Conservation (phyloP, 352 stramenopile genomes). For the Phytophthora constricta region DNA sequence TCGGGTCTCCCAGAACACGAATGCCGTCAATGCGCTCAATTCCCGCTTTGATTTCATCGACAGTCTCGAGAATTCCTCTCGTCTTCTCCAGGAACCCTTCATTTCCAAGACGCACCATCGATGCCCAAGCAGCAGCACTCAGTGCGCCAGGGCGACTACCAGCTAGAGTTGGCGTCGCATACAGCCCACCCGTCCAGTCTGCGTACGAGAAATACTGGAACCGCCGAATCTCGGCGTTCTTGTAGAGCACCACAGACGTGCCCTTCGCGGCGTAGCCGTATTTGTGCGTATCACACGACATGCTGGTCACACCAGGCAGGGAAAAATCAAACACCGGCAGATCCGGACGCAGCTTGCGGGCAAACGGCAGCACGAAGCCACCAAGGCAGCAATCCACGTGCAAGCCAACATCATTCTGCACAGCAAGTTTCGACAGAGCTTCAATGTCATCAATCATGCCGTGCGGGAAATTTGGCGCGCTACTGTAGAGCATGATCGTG, state of each 20-base stretch:
- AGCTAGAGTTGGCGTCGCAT: conserved; percentile 94
- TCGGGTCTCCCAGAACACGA: conserved; percentile 75
- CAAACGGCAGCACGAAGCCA: conserved; percentile 95
- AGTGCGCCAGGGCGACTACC: conserved; percentile 79
- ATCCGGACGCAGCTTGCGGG: conserved; percentile 74
- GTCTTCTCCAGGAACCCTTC: conserved; percentile 85
- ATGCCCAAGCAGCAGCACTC: conserved; percentile 85
- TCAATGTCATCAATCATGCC: conserved; percentile 97
- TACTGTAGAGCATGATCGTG: conserved; percentile 92
- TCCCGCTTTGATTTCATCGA: conserved; percentile 78
- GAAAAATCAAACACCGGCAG: conserved; percentile 94
- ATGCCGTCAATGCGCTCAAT: conserved; percentile 80
- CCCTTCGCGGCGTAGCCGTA: conserved; percentile 98
- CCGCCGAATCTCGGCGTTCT: conserved; percentile 87
- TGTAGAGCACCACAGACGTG: conserved; percentile 96
- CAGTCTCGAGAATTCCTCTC: conserved; percentile 73
- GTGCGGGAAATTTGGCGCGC: conserved; percentile 95
- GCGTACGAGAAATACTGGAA: conserved; percentile 97
- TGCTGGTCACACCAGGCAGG: conserved; percentile 95
- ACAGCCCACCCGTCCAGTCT: conserved; percentile 96
- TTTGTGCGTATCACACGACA: conserved; percentile 98
- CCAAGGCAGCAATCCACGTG: conserved; percentile 98
- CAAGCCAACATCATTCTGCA: conserved; percentile 90
- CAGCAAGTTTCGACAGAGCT: conserved; percentile 87
- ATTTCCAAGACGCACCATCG: conserved; percentile 84